Conservation (phyloP, 1,284 basidiomycete genomes). For the Sanghuangporus sanghuang region DNA sequence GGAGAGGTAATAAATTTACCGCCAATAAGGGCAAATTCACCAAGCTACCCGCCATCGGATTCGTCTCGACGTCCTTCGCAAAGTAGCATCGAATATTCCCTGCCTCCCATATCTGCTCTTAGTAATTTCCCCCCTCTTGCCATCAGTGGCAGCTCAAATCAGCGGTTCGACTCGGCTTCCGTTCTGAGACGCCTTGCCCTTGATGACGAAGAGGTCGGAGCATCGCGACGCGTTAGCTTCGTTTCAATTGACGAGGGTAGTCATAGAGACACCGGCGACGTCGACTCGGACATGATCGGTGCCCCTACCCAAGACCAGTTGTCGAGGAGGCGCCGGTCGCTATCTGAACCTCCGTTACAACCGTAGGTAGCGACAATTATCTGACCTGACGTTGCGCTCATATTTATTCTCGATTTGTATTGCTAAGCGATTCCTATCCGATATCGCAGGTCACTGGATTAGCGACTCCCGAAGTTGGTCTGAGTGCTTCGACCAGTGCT, state of each 20-base stretch:
- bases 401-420: conserved; percentile 1
- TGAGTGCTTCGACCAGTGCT: background rate
- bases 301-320: conserved; percentile 16
- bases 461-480: conserved; percentile 1
- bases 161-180: conserved; percentile 11
- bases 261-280: conserved; percentile 16
- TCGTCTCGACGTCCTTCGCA: conserved; percentile 8
- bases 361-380: conserved; percentile 8
- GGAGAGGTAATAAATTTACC: conserved; percentile 11
- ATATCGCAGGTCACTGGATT: background rate
- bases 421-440: conserved; percentile 1
- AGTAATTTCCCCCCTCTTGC: background rate
- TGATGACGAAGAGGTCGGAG: conserved; percentile 16
- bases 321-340: conserved; percentile 17
- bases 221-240: conserved; percentile 7
- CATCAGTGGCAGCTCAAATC: background rate
- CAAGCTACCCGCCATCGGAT: background rate
- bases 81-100: conserved; percentile 11
- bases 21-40: conserved; percentile 4
- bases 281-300: conserved; percentile 4
- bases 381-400: background rate
- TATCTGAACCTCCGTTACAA: conserved; percentile 16
- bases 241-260: conserved; percentile 7
- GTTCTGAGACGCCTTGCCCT: conserved; percentile 15
- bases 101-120: conserved; percentile 17